Percentiles rank a stretch among this genome's conserved stretches.
These are phyloP conservation scores for Nakaseomyces kungkrabaensis DNA, from an alignment of 1,139 yeast genomes.

Conservation along the genomic window DNA sequence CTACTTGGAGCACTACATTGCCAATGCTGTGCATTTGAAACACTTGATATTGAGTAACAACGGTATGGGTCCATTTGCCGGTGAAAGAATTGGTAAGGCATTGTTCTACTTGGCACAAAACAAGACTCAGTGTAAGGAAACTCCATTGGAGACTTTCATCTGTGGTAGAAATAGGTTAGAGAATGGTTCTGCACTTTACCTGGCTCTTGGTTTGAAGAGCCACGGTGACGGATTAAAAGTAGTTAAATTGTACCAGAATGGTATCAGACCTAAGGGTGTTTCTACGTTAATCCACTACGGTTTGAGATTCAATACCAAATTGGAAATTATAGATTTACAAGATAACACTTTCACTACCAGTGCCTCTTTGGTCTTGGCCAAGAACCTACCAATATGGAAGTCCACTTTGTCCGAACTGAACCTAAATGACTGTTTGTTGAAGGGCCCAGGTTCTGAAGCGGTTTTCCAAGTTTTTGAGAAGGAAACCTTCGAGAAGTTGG, in stretches of 20 bases:
- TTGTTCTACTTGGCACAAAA: constrained; percentile 61
- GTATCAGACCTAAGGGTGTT: constrained; percentile 91
- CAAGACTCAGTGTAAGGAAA: constrained; percentile 31
- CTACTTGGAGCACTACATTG: constrained; percentile 69
- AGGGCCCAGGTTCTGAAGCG: constrained; percentile 58
- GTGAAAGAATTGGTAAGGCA: constrained; percentile 84
- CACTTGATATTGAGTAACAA: constrained; percentile 86
- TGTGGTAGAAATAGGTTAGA: constrained; percentile 97
- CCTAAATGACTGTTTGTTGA: constrained; percentile 80
- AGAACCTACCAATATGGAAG: constrained; percentile 45
- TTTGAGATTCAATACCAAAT: constrained; percentile 46
- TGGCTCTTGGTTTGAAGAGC: constrained; percentile 66
- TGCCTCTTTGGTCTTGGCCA: constrained; percentile 71
- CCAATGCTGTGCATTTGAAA: constrained; percentile 67
- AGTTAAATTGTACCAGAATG: constrained; percentile 84
- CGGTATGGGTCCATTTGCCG: constrained; percentile 97
- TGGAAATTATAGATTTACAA: constrained; percentile 75
- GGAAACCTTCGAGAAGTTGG: constrained; percentile 38
- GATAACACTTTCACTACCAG: constrained; percentile 86
- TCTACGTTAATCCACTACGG: constrained; percentile 67
- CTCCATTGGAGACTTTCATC: constrained; percentile 63
- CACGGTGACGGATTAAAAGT: constrained; percentile 59
- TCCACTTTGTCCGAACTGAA: constrained; percentile 59
- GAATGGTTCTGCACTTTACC: constrained; percentile 75
- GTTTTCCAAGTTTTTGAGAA: constrained; percentile 41